Evolutionary conservation across 148 eudicot species (phyloP).

Genomic region (Silene conica): DNA sequence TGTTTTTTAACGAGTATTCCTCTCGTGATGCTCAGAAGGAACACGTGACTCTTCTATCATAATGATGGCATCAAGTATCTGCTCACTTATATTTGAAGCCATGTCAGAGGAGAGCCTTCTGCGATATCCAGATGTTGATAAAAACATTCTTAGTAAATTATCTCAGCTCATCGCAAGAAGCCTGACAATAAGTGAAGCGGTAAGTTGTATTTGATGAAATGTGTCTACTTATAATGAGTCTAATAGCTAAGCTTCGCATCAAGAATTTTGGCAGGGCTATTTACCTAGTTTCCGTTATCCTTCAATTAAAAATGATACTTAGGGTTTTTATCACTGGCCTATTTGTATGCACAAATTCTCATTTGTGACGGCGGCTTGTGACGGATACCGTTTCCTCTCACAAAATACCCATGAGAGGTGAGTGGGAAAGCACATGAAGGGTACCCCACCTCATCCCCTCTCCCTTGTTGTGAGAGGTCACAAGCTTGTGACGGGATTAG

Average conservation of each 20-base stretch:
- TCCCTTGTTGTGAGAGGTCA: too few species aligned
- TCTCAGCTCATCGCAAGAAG: conserved; percentile 61
- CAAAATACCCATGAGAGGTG: too few species aligned
- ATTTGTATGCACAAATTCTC: too few species aligned
- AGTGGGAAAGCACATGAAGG: too few species aligned
- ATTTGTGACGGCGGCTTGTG: too few species aligned
- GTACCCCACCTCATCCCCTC: too few species aligned
- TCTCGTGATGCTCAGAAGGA: conserved; percentile 35
- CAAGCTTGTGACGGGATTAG: too few species aligned
- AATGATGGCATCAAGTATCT: conserved; percentile 91
- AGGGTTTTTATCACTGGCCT: neutral
- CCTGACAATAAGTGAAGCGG: conserved; percentile 49
- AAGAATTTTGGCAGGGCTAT: neutral
- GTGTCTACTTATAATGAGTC: neutral
- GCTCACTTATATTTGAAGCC: conserved; percentile 60
- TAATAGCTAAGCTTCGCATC: neutral
- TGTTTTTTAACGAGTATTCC: neutral
- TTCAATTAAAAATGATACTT: neutral
- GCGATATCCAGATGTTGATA: conserved; percentile 43
- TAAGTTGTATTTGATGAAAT: conserved; percentile 23
- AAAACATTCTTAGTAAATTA: conserved; percentile 31
- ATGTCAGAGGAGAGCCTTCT: conserved; percentile 72
- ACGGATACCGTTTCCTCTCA: too few species aligned
- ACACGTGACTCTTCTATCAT: conserved; percentile 40
- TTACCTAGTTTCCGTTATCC: neutral